Percentiles rank a stretch among this genome's conserved stretches.
These are phyloP conservation scores for Musa beccarii DNA, from an alignment of 176 grass and related monocot genomes.

Conservation along the genomic window DNA sequence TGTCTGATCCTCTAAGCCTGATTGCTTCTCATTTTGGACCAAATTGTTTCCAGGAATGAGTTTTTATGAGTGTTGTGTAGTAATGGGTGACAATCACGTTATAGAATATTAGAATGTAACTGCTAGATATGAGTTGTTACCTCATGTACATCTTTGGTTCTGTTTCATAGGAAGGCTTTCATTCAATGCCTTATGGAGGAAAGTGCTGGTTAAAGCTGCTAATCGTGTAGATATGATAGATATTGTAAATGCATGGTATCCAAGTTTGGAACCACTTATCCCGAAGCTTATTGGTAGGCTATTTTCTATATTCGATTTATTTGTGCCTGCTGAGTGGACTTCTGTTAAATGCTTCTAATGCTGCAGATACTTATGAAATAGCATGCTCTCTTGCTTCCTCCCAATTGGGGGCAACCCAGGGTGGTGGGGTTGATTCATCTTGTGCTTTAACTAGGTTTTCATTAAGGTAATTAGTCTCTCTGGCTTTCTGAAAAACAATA, in stretches of 20 bases:
- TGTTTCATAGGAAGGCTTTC: constrained; percentile 12
- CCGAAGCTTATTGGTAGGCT: constrained; percentile 58
- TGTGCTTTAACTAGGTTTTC: constrained; percentile 63
- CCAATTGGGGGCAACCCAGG: constrained; percentile 45
- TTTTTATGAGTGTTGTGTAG: too few species aligned
- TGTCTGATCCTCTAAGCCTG: too few species aligned
- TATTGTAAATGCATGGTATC: constrained; percentile 75
- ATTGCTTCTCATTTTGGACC: too few species aligned
- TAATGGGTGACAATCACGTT: too few species aligned
- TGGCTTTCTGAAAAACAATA: not conserved
- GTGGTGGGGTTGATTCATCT: constrained; percentile 34
- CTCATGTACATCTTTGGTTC: not conserved
- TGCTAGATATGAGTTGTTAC: not conserved
- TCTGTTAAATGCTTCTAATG: constrained; percentile 10
- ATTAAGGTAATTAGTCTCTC: constrained; percentile 47
- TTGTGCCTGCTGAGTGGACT: constrained; percentile 5
- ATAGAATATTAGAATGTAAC: too few species aligned
- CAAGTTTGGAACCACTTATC: constrained; percentile 47
- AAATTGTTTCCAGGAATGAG: too few species aligned
- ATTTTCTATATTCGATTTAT: constrained; percentile 9
- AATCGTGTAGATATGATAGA: constrained; percentile 53
- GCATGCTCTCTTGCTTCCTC: constrained; percentile 46
- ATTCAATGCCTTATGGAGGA: constrained; percentile 77
- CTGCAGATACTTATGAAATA: constrained; percentile 71
- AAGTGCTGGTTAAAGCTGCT: constrained; percentile 63